These are phyloP conservation scores for Gaertneriomyces sp. DNA, from an alignment of 192 early-diverging fungal genomes.

Conservation along the genomic window DNA sequence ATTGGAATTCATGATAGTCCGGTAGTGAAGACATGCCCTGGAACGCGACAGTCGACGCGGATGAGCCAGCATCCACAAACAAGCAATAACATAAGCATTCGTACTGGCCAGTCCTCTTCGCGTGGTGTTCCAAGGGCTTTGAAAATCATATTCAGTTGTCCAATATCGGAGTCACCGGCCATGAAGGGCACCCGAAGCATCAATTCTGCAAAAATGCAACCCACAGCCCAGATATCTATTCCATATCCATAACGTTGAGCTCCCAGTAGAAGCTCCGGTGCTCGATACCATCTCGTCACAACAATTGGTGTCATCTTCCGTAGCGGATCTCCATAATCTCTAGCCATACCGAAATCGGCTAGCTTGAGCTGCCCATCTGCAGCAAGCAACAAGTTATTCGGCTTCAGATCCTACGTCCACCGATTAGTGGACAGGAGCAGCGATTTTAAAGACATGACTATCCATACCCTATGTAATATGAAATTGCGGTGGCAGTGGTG, in stretches of 20 bases:
- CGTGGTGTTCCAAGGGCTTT: conserved; percentile 77
- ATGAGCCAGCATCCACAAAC: background rate
- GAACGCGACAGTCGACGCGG: background rate
- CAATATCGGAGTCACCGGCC: conserved; percentile 82
- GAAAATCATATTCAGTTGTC: conserved; percentile 86
- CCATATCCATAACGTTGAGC: conserved; percentile 81
- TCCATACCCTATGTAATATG: conserved; percentile 77
- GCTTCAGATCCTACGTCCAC: conserved; percentile 54
- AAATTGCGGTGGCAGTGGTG: conserved; percentile 87
- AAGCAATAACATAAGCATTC: background rate
- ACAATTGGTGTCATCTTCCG: conserved; percentile 89
- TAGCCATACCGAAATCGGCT: conserved; percentile 98
- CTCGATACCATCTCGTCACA: conserved; percentile 94
- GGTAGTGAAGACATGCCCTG: conserved; percentile 69
- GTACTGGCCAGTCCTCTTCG: conserved; percentile 79
- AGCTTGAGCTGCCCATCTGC: conserved; percentile 89
- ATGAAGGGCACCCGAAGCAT: conserved; percentile 87
- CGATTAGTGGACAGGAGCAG: background rate
- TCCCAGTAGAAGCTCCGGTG: conserved; percentile 90
- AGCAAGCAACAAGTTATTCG: conserved; percentile 56
- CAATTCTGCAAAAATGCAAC: conserved; percentile 98
- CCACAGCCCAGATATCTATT: conserved; percentile 95
- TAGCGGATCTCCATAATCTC: conserved; percentile 83
- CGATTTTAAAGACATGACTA: background rate
- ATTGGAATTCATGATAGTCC: conserved; percentile 67